These are phyloP conservation scores for Rhizopus stolonifer DNA, from an alignment of 371 early-diverging fungal genomes.

Conservation along the genomic window DNA sequence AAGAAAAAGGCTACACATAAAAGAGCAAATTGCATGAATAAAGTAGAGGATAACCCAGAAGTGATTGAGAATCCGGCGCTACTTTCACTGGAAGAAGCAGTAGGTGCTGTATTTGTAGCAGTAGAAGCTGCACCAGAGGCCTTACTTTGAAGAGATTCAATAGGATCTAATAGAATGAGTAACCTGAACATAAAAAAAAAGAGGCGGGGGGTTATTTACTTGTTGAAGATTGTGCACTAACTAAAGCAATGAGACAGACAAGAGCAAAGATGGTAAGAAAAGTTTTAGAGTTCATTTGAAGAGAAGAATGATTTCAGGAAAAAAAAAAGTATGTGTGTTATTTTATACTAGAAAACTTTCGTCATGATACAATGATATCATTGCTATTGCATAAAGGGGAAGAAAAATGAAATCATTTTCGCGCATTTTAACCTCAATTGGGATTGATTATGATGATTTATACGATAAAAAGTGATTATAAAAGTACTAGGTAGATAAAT, in stretches of 20 bases:
- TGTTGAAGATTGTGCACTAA: slow-evolving; percentile 15
- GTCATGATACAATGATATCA: background rate
- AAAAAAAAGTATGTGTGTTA: background rate
- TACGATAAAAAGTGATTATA: background rate
- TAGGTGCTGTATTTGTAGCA: slow-evolving; percentile 20
- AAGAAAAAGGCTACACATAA: slow-evolving; percentile 9
- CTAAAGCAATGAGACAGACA: slow-evolving; percentile 20
- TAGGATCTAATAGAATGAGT: slow-evolving; percentile 8
- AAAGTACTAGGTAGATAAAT: background rate
- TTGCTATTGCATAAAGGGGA: background rate
- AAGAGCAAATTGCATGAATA: slow-evolving; percentile 13
- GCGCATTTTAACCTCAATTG: background rate
- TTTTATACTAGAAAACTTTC: background rate
- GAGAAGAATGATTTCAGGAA: background rate
- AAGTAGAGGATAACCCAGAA: slow-evolving; percentile 9
- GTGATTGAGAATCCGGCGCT: slow-evolving; percentile 17
- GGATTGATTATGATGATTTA: background rate
- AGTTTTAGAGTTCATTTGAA: slow-evolving; percentile 27
- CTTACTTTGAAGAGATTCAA: slow-evolving; percentile 22
- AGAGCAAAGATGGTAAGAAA: slow-evolving; percentile 17
- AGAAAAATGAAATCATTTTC: background rate
- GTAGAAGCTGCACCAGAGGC: slow-evolving; percentile 20
- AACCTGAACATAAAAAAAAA: background rate
- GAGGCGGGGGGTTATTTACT: no score
- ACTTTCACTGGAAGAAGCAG: slow-evolving; percentile 4